phyloP scores from a whole-genome alignment of 1,284 basidiomycete species.

The Fistulinella cinereoalba region DNA sequence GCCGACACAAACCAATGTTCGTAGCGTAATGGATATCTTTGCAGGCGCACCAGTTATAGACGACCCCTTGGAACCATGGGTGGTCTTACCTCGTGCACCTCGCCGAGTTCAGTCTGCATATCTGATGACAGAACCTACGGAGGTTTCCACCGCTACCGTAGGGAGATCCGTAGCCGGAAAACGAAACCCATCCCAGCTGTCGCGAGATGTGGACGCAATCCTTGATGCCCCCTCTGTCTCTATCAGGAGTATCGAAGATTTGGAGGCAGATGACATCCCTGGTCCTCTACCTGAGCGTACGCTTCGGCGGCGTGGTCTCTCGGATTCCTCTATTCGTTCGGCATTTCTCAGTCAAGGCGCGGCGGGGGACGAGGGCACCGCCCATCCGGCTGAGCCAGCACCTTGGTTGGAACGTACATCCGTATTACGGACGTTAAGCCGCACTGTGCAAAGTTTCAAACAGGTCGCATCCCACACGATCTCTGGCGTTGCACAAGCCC shows the following conservation, averaged over 20 bases:
- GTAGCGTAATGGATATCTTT: conserved; percentile 73
- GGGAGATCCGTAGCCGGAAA: conserved; percentile 22
- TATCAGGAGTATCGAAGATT: conserved; percentile 24
- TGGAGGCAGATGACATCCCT: conserved; percentile 38
- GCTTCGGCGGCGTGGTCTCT: conserved; percentile 75
- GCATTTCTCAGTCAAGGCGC: conserved; percentile 62
- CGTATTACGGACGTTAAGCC: conserved; percentile 32
- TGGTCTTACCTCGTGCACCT: conserved; percentile 53
- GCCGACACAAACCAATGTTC: conserved; percentile 25
- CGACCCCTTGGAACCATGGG: conserved; percentile 55
- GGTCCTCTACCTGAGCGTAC: conserved; percentile 60
- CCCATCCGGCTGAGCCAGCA: conserved; percentile 1
- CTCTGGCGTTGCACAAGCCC: conserved; percentile 18
- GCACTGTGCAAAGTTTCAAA: conserved; percentile 35
- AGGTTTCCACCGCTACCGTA: conserved; percentile 18
- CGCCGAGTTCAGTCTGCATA: conserved; percentile 36
- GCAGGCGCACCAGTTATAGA: conserved; percentile 67
- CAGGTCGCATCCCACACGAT: conserved; percentile 35
- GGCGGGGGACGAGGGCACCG: conserved; percentile 13
- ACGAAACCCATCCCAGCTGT: conserved; percentile 41
- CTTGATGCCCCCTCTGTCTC: conserved; percentile 53
- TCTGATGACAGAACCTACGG: conserved; percentile 20
- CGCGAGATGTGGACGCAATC: conserved; percentile 74
- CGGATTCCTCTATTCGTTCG: conserved; percentile 87
- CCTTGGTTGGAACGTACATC: conserved; percentile 25